Evolutionary conservation across 2,329 filamentous ascomycete genomes (phyloP).

Genomic region (Hypomyces perniciosus): DNA sequence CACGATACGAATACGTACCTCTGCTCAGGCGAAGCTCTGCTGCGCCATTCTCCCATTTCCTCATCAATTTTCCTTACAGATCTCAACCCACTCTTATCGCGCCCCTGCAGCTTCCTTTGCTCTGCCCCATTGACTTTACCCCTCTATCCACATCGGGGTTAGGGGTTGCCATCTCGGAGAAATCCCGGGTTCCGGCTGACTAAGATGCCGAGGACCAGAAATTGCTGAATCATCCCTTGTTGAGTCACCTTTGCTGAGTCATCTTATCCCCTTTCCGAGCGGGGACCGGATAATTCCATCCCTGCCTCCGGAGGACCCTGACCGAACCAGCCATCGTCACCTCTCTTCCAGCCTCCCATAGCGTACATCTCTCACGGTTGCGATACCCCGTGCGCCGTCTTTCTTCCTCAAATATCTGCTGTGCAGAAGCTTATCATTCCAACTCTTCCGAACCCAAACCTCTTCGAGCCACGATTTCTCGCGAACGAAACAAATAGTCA

Average conservation of each 20-base stretch:
- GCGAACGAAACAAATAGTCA: constrained; percentile 13
- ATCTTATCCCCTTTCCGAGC: not conserved
- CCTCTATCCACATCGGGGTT: constrained; percentile 7
- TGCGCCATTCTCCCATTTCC: not conserved
- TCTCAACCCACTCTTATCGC: constrained; percentile 6
- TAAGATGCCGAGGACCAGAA: not conserved
- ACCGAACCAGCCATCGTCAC: not conserved
- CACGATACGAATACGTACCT: not conserved
- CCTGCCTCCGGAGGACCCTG: constrained; percentile 3
- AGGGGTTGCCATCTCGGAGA: not conserved
- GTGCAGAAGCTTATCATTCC: not conserved
- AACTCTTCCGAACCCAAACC: not conserved
- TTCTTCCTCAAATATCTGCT: too few species aligned
- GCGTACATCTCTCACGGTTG: constrained; percentile 10
- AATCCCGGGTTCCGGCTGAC: not conserved
- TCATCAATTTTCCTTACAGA: not conserved
- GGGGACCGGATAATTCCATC: not conserved
- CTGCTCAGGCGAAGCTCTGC: too few species aligned
- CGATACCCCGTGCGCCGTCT: constrained; percentile 2
- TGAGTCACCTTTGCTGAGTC: not conserved
- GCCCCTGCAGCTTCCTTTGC: constrained; percentile 1
- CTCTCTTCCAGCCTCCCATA: constrained; percentile 10
- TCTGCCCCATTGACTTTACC: not conserved
- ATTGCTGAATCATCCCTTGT: not conserved
- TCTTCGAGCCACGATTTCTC: not conserved